Conservation (phyloP, 345 rosid genomes). For the Citrus inodora region DNA sequence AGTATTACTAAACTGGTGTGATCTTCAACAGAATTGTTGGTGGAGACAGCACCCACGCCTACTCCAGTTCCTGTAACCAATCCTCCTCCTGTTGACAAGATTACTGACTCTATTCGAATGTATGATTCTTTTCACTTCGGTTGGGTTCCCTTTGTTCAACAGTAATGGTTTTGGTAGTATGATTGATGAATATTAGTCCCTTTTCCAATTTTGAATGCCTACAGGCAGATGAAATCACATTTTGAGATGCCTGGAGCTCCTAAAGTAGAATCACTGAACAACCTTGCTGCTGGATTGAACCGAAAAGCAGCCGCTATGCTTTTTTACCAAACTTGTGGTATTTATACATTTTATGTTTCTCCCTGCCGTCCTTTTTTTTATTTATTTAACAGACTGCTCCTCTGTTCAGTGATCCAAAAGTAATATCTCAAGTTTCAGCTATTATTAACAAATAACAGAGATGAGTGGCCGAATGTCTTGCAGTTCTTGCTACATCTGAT, state of each 20-base stretch:
- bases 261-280: constrained; percentile 57
- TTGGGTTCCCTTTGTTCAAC: not conserved
- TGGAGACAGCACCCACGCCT: constrained; percentile 82
- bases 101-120: constrained; percentile 67
- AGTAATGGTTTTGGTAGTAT: not conserved
- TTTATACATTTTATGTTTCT: not conserved
- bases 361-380: not conserved
- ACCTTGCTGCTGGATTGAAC: constrained; percentile 65
- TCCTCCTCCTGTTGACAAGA: constrained; percentile 51
- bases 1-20: not conserved
- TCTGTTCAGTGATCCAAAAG: no score
- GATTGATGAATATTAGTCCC: not conserved
- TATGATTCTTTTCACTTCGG: constrained; percentile 18
- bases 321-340: constrained; percentile 88
- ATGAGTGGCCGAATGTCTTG: constrained; percentile 4
- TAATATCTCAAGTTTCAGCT: not conserved
- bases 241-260: constrained; percentile 83
- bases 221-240: constrained; percentile 75
- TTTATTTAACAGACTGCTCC: no score
- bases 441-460: not conserved
- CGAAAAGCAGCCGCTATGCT: constrained; percentile 74
- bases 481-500: constrained; percentile 73
- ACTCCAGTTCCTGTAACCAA: constrained; percentile 39
- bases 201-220: not conserved
- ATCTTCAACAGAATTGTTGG: constrained; percentile 44